Base-by-base conservation (phyloP, 1,284 basidiomycete species). In the Cryptococcus neoformans region DNA sequence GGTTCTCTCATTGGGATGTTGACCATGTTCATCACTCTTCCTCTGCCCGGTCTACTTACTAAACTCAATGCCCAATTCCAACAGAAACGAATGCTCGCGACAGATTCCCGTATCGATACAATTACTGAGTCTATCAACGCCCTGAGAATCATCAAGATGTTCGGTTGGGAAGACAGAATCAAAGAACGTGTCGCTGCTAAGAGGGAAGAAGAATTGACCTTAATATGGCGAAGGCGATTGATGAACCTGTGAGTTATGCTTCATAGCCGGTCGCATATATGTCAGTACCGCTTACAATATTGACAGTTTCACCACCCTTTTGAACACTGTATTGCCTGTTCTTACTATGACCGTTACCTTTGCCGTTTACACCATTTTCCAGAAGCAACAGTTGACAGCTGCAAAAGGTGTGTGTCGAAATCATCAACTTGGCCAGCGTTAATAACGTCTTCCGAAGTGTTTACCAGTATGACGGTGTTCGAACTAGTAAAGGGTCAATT, bases 261-360 rank as follows among this genome's bases (percentile, higher is more conserved):
- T 4, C 28, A 2, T 12, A 28, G 28, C 28, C 28, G 7, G 4
- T 39, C 14, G 10, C 3, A 21, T 49, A 3, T 50, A 8, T 37
- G 10, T 35, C 17, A 6, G 21, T 38, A 11, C 44, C 49, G 28
- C 6, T 16, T 14, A 53, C 11, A 14, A 47, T 17, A 36, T 39
- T n/a, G 46, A 50, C 10, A 47, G 28, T 36, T 11, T 28, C 14
- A 55, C 62, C 37, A 56, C 53, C n/a, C 36, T 74, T 53, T 58
- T 60, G 59, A 87, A 85, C 70, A 83, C 80, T 60, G 51, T 84
- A 44, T 83, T 89, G 40, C 87, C 88, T 0, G 76, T 87, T 4
- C 60, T 85, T 40, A 85, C 84, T 12, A 89, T 89, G 83, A 68
- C 85, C 40, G 80, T 81, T 16, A 87, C 87, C 0, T 90, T 85